Evolutionary conservation across 2,329 filamentous ascomycete genomes (phyloP), one percentile per base, ranked within the genome.

Genomic region (Dothiorella sarmentorum): DNA sequence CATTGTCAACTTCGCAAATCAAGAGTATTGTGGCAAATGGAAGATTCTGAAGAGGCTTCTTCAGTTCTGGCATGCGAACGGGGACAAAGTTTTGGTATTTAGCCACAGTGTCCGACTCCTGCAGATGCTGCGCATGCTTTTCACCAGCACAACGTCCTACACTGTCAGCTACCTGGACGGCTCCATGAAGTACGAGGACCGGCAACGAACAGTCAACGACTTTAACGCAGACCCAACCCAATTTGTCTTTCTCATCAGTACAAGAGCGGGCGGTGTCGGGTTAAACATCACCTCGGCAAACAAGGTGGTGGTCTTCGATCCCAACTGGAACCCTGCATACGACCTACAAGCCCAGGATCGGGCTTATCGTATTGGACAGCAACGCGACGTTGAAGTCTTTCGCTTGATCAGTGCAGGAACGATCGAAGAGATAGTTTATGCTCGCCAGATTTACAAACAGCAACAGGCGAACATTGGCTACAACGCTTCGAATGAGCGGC

Each of bases 381-480:
- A 84, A 0, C 83, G 94, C 18, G 91, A 97, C 68, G 94, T 99
- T 0, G 94, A 99, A 69, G 93, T 97, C 1, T 97, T 96, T 71
- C 86, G 94, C 3, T 83, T 99, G 1, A 85, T 99, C 17, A 93
- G 89, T 2, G 86, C 90, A 1, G 94, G 94, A 0, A 97, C 94
- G 0, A 91, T 99, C 15, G 94, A 99, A 69, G 94, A 99, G 72
- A 94, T 97, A 56, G 91, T 97, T 7, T 99, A 99, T 67, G 94
- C 93, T 0, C 84, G 94, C 6, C 94, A 99, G 68, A 94, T 99
- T 37, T 99, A 99, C 80, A 99, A 99, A 73, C 94, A 99, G 69
- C 94, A 99, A 68, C 94, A 97, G 75, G 93, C 94, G 24, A 97
- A 97, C 68, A 97, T 99, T 60, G 94, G 90, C 0, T 97, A 99